Base-by-base conservation (phyloP, 2,329 filamentous ascomycete species). In the Anisogramma anomala region DNA sequence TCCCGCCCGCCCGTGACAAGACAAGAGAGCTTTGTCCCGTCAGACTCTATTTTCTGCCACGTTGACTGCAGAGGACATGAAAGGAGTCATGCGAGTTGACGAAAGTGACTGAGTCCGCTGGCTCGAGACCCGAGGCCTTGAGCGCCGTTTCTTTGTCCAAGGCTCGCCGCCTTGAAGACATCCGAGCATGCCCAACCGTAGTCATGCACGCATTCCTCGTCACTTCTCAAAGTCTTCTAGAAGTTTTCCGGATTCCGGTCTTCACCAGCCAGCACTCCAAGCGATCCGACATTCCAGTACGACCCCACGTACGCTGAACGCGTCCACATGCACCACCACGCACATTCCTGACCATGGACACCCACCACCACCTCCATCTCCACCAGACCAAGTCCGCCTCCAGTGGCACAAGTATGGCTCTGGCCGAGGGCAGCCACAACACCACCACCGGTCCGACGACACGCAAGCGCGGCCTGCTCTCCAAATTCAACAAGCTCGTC, bases 401-500 rank as follows among this genome's bases (percentile, higher is more conserved):
- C 10, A 27, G 25, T 20, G 33, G n/a, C n/a, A 9, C 5, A 23
- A 23, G 22, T 9, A 23, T 5, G 39, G 33, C 14, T 25, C 9
- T 6, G 42, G 18, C n/a, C n/a, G 33, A 36, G 28, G 19, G 22
- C 26, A 27, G 17, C 15, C 22, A 33, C 28, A 15, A 13, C n/a
- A 18, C 13, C 19, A 5, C 27, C 25, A 20, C 30, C 17, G 3
- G 17, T 27, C 13, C 14, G 34, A 33, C n/a, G 25, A 30, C 14
- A 47, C n/a, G 14, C 34, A 34, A 10, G 26, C 27, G 22, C 37
- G 22, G 22, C 8, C 26, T 47, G 30, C 18, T 47, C 11, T 37
- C 39, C 9, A 44, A 20, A n/a, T 32, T 47, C 14, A 33, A 43
- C 31, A 39, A 37, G 31, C 35, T 43, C 13, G 19, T 39, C 15